Evolutionary conservation across 164 flowering plant genomes (phyloP).

Genomic region (Cinnamomum micranthum): DNA sequence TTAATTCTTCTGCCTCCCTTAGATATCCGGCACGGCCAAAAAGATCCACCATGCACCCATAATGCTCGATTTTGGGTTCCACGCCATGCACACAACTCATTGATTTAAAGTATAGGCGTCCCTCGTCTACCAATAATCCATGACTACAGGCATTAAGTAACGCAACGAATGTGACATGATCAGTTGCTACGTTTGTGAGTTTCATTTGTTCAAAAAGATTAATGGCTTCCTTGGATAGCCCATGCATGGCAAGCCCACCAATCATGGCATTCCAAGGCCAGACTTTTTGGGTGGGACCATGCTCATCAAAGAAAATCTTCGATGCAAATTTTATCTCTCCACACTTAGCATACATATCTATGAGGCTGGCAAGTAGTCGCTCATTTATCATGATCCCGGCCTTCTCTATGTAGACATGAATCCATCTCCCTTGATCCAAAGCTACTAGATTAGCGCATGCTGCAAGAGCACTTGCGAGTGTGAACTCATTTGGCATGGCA

Average conservation of each 20-base stretch:
- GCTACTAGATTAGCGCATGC: slow-evolving; percentile 47
- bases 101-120: slow-evolving; percentile 28
- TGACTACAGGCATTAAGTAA: slow-evolving; percentile 50
- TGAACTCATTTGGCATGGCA: slow-evolving; percentile 36
- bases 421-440: slow-evolving; percentile 51
- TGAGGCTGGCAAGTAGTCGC: slow-evolving; percentile 30
- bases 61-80: slow-evolving; percentile 50
- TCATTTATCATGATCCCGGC: slow-evolving; percentile 27
- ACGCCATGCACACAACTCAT: slow-evolving; percentile 35
- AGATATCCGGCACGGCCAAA: slow-evolving; percentile 49
- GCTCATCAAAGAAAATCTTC: slow-evolving; percentile 25
- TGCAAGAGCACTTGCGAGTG: slow-evolving; percentile 34
- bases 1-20: slow-evolving; percentile 38
- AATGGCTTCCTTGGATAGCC: slow-evolving; percentile 37
- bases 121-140: slow-evolving; percentile 39
- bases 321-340: slow-evolving; percentile 42
- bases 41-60: slow-evolving; percentile 55
- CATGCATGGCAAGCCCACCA: slow-evolving; percentile 51
- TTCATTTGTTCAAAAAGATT: slow-evolving; percentile 32
- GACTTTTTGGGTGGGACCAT: slow-evolving; percentile 19
- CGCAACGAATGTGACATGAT: slow-evolving; percentile 37
- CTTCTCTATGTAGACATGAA: slow-evolving; percentile 37
- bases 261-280: slow-evolving; percentile 60
- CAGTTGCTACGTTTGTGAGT: slow-evolving; percentile 24
- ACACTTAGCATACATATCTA: slow-evolving; percentile 56